phyloP scores from a whole-genome alignment of 331 rosid species.

The Malus hybrid region DNA sequence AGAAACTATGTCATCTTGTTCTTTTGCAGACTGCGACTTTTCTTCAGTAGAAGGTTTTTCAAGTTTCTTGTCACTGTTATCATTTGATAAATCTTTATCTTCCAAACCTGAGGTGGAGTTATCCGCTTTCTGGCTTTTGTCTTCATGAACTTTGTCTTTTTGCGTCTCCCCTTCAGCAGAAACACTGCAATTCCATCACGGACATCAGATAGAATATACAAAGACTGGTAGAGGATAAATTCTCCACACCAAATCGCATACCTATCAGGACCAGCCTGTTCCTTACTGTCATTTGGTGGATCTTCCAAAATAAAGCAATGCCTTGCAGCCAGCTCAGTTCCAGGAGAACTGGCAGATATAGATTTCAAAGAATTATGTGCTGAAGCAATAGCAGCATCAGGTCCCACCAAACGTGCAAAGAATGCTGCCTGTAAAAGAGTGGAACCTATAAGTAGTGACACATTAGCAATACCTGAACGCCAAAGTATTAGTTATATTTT shows the following conservation, averaged over 20 bases:
- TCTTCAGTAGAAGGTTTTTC: conserved; percentile 41
- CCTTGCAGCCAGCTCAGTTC: conserved; percentile 63
- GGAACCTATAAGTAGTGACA: conserved; percentile 8
- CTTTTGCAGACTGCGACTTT: conserved; percentile 31
- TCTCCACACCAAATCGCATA: conserved; percentile 27
- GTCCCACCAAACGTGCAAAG: conserved; percentile 64
- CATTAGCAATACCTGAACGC: neutral
- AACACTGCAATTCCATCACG: conserved; percentile 24
- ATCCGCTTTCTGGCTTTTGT: conserved; percentile 35
- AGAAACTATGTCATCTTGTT: conserved; percentile 22
- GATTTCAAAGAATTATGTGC: conserved; percentile 67
- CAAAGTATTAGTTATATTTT: neutral
- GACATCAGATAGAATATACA: conserved; percentile 16
- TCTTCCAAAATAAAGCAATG: conserved; percentile 74
- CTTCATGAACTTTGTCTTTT: conserved; percentile 29
- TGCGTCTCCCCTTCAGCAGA: conserved; percentile 42
- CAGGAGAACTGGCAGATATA: conserved; percentile 51
- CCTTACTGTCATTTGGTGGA: conserved; percentile 59
- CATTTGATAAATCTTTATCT: conserved; percentile 31
- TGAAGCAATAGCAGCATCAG: conserved; percentile 74
- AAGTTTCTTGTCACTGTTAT: conserved; percentile 22
- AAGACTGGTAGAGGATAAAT: conserved; percentile 5
- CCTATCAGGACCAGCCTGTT: conserved; percentile 43
- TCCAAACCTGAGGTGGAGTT: conserved; percentile 21
- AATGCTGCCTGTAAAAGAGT: conserved; percentile 61